A percentile compares a stretch with the other conserved stretches of the same genome.
phyloP scores from a whole-genome alignment of 2,329 filamentous ascomycete genomes.

The Mollisiaceae sp. region DNA sequence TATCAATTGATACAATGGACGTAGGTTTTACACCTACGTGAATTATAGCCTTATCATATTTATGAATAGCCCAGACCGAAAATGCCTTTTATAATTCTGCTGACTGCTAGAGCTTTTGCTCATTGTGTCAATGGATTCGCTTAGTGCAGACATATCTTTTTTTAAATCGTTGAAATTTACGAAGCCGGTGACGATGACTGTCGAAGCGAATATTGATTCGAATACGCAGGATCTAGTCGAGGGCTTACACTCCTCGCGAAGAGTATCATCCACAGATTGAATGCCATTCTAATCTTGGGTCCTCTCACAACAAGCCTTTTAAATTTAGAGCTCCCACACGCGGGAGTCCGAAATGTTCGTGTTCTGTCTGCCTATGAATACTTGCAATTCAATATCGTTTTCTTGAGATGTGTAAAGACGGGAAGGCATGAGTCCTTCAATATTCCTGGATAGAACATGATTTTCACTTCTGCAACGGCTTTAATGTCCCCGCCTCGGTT shows the following conservation, averaged over 20 bases:
- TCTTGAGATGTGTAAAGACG: no score
- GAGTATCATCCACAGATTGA: no score
- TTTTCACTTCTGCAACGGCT: conserved; percentile 52
- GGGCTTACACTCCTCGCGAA: no score
- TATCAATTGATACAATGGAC: conserved; percentile 33
- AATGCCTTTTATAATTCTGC: conserved; percentile 42
- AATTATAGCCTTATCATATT: conserved; percentile 39
- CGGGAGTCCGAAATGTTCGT: no score
- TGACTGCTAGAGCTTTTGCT: conserved; percentile 37
- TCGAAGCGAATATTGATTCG: background rate
- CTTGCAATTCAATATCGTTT: no score
- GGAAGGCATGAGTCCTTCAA: no score
- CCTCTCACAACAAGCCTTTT: no score
- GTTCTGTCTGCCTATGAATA: no score
- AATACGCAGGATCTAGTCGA: no score
- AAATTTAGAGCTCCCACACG: no score
- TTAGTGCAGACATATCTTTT: conserved; percentile 39
- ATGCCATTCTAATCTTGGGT: no score
- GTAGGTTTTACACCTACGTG: conserved; percentile 25
- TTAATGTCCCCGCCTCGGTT: conserved; percentile 50
- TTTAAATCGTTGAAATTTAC: background rate
- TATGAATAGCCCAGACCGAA: conserved; percentile 37
- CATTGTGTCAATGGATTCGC: conserved; percentile 39
- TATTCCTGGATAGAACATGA: no score
- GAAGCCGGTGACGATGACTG: background rate